Evolutionary conservation across 768 basidiomycete species (phyloP).

Genomic region (Lactarius tabidus): DNA sequence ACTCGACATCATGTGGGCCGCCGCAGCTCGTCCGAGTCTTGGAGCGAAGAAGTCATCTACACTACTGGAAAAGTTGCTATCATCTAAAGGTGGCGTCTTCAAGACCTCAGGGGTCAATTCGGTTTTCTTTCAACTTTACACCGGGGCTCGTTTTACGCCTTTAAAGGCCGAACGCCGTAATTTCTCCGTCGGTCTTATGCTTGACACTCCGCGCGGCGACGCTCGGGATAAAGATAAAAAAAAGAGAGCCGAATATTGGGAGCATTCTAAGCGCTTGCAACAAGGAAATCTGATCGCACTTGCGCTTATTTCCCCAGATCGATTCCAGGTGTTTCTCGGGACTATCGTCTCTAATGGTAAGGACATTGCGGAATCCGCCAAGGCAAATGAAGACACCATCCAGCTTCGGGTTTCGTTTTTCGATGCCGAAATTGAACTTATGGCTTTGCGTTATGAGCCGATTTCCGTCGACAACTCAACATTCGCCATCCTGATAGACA

Average conservation of each 20-base stretch:
- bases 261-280: constrained; percentile 55
- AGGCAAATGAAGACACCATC: constrained; percentile 34
- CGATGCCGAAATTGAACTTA: constrained; percentile 51
- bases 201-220: constrained; percentile 54
- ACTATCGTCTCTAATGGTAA: constrained; percentile 40
- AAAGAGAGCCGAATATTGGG: constrained; percentile 55
- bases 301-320: constrained; percentile 33
- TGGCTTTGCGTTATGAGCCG: constrained; percentile 37
- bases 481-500: constrained; percentile 23
- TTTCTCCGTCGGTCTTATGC: constrained; percentile 42
- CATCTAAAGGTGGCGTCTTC: constrained; percentile 58
- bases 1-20: constrained; percentile 19
- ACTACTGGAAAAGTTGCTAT: constrained; percentile 43
- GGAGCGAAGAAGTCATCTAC: constrained; percentile 30
- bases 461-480: constrained; percentile 28
- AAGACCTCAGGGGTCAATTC: constrained; percentile 41
- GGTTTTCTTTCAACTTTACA: constrained; percentile 61
- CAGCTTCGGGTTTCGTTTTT: constrained; percentile 57
- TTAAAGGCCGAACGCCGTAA: constrained; percentile 48
- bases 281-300: constrained; percentile 65
- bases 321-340: constrained; percentile 47
- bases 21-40: background rate
- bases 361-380: constrained; percentile 47
- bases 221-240: constrained; percentile 41
- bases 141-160: constrained; percentile 45